Evolutionary conservation across 164 flowering plant species (phyloP).

Genomic region (Santalum album): DNA sequence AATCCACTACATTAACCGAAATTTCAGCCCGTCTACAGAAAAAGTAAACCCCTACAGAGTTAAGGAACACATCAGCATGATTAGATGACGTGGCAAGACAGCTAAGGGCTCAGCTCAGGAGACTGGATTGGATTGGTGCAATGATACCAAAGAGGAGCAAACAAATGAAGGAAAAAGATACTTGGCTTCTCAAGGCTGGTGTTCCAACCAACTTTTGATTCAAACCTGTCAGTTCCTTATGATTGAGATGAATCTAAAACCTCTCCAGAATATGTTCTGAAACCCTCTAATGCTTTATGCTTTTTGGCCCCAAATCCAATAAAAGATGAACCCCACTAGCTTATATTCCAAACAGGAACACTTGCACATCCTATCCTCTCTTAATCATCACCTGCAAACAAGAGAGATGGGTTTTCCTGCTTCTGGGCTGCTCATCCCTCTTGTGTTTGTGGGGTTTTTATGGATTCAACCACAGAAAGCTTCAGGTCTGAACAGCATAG

Average conservation of each 20-base stretch:
- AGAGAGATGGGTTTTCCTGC: conserved; percentile 37
- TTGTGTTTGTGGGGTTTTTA: conserved; percentile 38
- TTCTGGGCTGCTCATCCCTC: conserved; percentile 26
- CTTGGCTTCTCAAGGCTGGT: conserved; percentile 69
- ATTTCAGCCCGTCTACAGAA: neutral
- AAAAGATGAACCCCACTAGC: conserved; percentile 16
- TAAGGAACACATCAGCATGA: conserved; percentile 16
- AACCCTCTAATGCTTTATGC: conserved; percentile 39
- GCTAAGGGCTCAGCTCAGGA: conserved; percentile 7
- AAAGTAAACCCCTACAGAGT: too few relatives aligned
- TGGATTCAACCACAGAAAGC: conserved; percentile 32
- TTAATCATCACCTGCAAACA: conserved; percentile 9
- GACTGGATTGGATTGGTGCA: conserved; percentile 25
- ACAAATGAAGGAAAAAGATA: conserved; percentile 42
- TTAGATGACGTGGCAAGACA: conserved; percentile 27
- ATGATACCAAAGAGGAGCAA: conserved; percentile 35
- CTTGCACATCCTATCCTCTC: conserved; percentile 17
- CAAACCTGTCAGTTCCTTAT: conserved; percentile 67
- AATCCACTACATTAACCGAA: too few relatives aligned
- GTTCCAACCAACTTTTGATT: conserved; percentile 50
- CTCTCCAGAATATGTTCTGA: conserved; percentile 28
- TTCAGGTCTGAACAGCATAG: conserved; percentile 38
- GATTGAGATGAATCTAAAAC: conserved; percentile 59
- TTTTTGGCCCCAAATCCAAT: conserved; percentile 31
- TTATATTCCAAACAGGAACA: conserved; percentile 26